Evolutionary conservation across 2,329 filamentous ascomycete genomes (phyloP), one percentile per base, ranked within the genome.

Genomic region (Alternaria longipes): DNA sequence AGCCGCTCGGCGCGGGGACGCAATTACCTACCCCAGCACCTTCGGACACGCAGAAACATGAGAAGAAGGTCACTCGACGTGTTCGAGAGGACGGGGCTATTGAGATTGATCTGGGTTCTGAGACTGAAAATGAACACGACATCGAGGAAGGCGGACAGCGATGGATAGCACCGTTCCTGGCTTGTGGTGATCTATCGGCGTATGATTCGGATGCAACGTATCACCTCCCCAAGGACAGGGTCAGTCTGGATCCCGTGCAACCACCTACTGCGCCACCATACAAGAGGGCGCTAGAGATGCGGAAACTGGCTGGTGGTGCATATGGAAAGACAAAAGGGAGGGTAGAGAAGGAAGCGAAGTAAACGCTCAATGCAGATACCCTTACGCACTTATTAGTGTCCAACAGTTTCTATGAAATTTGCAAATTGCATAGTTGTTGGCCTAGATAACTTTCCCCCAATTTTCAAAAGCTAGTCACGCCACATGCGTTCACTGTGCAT

Each of bases 121-220:
- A 80, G 78, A 62, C 64, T 14, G 71, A 74, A 14, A 72, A 75
- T 12, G 83, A 77, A 73, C 72, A 73, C 1, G 74, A 77, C 62
- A 67, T 75, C 7, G 74, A 78, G 50, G 76, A 78, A 12, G 74
- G 78, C 52, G 84, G 88, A 61, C 79, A 84, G 30, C 83, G 90
- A 52, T 98, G 94, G 93, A 94, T 98, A 69, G 93, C 94, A 4
- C 93, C 94, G 0, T 99, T 99, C 76, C 87, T 99, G 72, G 94
- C 95, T n/a, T 99, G 95, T 77, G 95, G 95, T 46, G 95, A 99
- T 80, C 84, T 99, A 54, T 96, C 93, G 24, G 90, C 92, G 11
- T 99, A 94, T 81, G 95, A 99, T 81, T 93, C 94, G 0, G 95
- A 99, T 83, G 94, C 95, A 4, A 95, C 94, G 5, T 97, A 98